Evolutionary conservation across 306 rosid species (phyloP).

Genomic region (Inga oerstediana): DNA sequence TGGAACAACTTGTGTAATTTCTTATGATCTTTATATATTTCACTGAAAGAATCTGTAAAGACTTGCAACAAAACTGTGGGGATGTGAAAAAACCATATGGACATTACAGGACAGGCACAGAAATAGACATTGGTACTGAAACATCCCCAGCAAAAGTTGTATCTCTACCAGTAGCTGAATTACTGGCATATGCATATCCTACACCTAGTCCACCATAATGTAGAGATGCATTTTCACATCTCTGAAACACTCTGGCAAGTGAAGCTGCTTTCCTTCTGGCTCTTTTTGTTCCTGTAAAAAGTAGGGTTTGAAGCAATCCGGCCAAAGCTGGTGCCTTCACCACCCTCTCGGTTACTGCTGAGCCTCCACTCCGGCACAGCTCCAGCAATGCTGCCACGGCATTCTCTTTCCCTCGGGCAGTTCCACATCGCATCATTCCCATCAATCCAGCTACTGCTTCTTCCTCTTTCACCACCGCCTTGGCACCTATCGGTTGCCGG

Average conservation of each 20-base stretch:
- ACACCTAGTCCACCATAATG: slow-evolving; percentile 84
- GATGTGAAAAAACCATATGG: slow-evolving; percentile 18
- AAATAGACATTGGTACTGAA: slow-evolving; percentile 79
- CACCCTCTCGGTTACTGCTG: slow-evolving; percentile 79
- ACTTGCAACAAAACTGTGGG: slow-evolving; percentile 59
- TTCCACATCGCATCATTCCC: slow-evolving; percentile 90
- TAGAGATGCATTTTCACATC: slow-evolving; percentile 62
- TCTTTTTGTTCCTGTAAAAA: slow-evolving; percentile 88
- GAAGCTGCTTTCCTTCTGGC: slow-evolving; percentile 98
- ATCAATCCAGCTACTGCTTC: slow-evolving; percentile 70
- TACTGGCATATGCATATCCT: slow-evolving; percentile 74
- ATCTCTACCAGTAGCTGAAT: slow-evolving; percentile 72
- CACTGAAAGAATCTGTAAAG: slow-evolving; percentile 89
- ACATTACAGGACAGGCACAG: slow-evolving; percentile 82
- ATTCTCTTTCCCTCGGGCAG: slow-evolving; percentile 89
- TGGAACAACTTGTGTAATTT: slow-evolving; percentile 53
- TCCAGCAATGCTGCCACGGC: slow-evolving; percentile 97
- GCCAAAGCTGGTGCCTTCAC: slow-evolving; percentile 84
- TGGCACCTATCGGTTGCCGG: slow-evolving; percentile 73
- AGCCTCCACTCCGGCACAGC: slow-evolving; percentile 88
- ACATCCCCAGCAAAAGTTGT: slow-evolving; percentile 73
- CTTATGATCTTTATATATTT: slow-evolving; percentile 51
- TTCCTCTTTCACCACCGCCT: slow-evolving; percentile 72
- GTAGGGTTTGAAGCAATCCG: slow-evolving; percentile 76
- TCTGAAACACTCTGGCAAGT: slow-evolving; percentile 86